Conservation (phyloP, 1,139 yeast species). For the Geotrichum australiense region DNA sequence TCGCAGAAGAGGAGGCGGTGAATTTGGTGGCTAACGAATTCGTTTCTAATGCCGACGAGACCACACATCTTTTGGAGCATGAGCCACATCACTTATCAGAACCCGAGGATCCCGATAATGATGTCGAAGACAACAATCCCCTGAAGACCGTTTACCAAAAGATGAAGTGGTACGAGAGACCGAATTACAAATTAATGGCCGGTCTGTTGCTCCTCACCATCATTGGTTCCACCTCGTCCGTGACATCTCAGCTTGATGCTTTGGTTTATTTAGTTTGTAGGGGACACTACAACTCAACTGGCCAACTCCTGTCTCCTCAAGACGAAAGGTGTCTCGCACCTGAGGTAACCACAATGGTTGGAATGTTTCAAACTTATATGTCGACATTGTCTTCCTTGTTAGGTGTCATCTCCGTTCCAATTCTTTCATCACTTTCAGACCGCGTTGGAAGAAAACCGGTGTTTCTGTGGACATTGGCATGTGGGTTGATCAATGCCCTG, state of each 20-base stretch:
- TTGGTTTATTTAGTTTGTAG: constrained; percentile 26
- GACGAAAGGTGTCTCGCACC: constrained; percentile 27
- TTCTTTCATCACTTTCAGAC: constrained; percentile 59
- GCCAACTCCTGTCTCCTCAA: constrained; percentile 13
- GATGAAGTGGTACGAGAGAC: constrained; percentile 19
- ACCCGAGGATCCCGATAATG: neutral
- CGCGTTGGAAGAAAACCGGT: constrained; percentile 53
- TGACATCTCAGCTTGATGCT: constrained; percentile 25
- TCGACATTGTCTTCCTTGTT: constrained; percentile 22
- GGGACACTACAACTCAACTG: constrained; percentile 17
- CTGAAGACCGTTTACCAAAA: constrained; percentile 14
- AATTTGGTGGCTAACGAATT: constrained; percentile 6
- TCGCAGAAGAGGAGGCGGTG: constrained; percentile 13
- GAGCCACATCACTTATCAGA: neutral
- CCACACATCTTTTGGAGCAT: neutral
- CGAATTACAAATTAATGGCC: constrained; percentile 19
- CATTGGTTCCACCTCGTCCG: constrained; percentile 22
- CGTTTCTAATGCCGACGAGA: constrained; percentile 2
- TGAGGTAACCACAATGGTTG: constrained; percentile 26
- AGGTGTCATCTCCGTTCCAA: constrained; percentile 25
- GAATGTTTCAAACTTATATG: constrained; percentile 26
- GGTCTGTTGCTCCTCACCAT: constrained; percentile 19
- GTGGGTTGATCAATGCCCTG: constrained; percentile 29
- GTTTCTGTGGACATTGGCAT: constrained; percentile 29
- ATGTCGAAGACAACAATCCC: neutral